Evolutionary conservation across 345 rosid species (phyloP), one percentile per base, ranked within the genome.

Genomic region (Zanthoxylum bungeanum): DNA sequence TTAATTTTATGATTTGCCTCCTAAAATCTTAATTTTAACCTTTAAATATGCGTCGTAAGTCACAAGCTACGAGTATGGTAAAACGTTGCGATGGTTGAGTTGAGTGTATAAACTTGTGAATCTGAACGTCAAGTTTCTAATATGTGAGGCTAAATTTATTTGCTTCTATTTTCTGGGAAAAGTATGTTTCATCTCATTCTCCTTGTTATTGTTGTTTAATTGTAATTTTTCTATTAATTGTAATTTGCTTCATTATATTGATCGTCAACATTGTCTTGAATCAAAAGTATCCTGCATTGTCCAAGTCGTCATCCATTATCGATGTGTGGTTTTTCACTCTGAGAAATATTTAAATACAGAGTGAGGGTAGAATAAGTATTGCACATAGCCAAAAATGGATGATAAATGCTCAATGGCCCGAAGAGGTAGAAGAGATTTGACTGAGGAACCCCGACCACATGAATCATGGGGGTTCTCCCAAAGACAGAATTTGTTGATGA

Each of bases 51-150:
- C 59, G 31, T 53, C 40, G n/a, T 59, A 59, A 59, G 16, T 53
- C 10, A 22, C 9, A 59, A 59, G 40, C 64, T 59, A 59, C 10
- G 2, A 5, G 21, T 37, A 24, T 37, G 66, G 66, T 61, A 36
- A 61, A 61, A 61, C 66, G 47, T 61, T 61, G 66, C 46, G 49
- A n/a, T 61, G 12, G 66, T 61, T 36, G 31, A n/a, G n/a, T n/a
- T n/a, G 66, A 37, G n/a, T 61, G 14, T 37, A 6, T 22, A 22
- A 36, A 12, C 4, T 37, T 10, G 60, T 56, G 36, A 56, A 2
- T 16, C n/a, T n/a, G n/a, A n/a, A n/a, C n/a, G 16, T 56, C 34
- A 28, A 27, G 60, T 11, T 27, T 56, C 22, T 28, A 12, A 44
- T 1, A 19, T 44, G 19, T 27, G 33, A 56, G 30, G 9, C 60